Base-by-base conservation (phyloP, 78 protist genomes). In the Tieghemostelium lacteum region DNA sequence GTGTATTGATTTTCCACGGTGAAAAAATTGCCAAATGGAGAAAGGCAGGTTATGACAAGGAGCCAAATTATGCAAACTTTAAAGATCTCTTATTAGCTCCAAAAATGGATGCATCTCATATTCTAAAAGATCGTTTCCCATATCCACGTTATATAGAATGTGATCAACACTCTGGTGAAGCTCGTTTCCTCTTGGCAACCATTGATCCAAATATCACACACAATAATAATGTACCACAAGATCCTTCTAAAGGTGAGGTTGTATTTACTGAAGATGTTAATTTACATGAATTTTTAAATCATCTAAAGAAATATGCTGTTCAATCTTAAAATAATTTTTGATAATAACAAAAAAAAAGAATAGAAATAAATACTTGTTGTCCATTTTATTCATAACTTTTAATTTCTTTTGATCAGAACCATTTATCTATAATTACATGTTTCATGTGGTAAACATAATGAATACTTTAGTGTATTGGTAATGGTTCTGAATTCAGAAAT, bases 1-100 rank as follows among this genome's bases (percentile, higher is more conserved):
- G 93, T n/a, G 96, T 99, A 24, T 67, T 98, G 54, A 88, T 99
- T 49, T 97, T 86, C 96, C 95, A 93, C 70, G 99, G 99, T 37
- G 98, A 95, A 63, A 94, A 96, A 28, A 76, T 98, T 39, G 98
- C 97, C 65, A 45, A 33, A 45, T 98, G 99, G 99, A 65, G 93
- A 42, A 88, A 96, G 70, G 95, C 88, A 7, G 95, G 95, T 24
- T 95, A 77, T 66, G 97, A 93, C 24, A 85, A 96, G 54, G 28
- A 76, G 26, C 96, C 98, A 55, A 85, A 89, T 57, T 72, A 96
- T 75, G 95, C 62, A 60, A 72, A 70, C 70, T 96, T 97, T 74
- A 61, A 60, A 33, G 49, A 31, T 55, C 92, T 97, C 66, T 92
- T 97, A 24, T 66, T 63, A 64, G 95, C 95, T 57, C 98, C 98